phyloP scores from a whole-genome alignment of 2,329 filamentous ascomycete genomes.

The Aspergillus sp. region DNA sequence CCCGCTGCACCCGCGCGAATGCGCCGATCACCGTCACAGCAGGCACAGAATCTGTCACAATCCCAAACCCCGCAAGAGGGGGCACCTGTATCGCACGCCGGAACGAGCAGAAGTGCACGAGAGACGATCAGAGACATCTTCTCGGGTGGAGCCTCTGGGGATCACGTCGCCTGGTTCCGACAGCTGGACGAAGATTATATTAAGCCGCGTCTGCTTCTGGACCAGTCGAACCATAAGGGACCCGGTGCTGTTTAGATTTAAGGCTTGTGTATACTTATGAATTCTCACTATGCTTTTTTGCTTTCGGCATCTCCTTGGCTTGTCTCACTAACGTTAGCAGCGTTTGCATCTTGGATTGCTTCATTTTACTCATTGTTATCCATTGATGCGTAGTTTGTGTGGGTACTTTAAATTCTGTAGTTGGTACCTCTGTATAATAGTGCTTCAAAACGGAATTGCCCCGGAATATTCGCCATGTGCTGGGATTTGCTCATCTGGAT shows the following conservation, averaged over 20 bases:
- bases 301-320: background rate
- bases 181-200: constrained; percentile 96
- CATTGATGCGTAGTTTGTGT: background rate
- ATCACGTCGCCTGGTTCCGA: constrained; percentile 85
- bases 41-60: background rate
- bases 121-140: constrained; percentile 79
- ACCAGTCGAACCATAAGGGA: constrained; percentile 57
- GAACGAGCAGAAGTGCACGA: constrained; percentile 63
- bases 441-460: background rate
- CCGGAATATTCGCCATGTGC: background rate
- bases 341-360: background rate
- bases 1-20: constrained; percentile 50
- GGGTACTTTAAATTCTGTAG: background rate
- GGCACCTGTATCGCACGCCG: constrained; percentile 31
- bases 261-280: constrained; percentile 14
- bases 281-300: constrained; percentile 3
- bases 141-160: constrained; percentile 68
- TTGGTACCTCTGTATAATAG: background rate
- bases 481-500: background rate
- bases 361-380: background rate
- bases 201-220: constrained; percentile 84
- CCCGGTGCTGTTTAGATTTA: constrained; percentile 38
- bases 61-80: constrained; percentile 11
- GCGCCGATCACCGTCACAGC: constrained; percentile 35
- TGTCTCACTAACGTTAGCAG: background rate